Evolutionary conservation across 2,329 filamentous ascomycete species (phyloP), one percentile per base, ranked within the genome.

Genomic region (Rhinocladiella similis): DNA sequence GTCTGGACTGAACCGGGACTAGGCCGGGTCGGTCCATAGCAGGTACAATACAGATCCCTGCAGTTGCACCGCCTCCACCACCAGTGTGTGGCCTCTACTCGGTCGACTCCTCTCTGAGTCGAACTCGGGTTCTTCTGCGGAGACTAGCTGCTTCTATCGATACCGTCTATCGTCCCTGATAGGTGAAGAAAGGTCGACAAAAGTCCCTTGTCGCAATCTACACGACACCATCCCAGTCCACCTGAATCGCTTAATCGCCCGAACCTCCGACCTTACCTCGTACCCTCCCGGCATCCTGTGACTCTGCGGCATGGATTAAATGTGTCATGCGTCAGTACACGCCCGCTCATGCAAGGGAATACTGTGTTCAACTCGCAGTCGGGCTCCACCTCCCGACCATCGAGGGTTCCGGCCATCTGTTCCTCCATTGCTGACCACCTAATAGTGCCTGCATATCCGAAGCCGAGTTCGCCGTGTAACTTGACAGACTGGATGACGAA

Each of bases 51-150:
- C 35, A n/a, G 18, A 35, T 20, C 33, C 13, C 47, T 19, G 47
- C 33, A 27, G 36, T 39, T 36, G 52, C 52, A 54, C 52, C 36
- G 52, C 52, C 52, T 49, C 27, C 12, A 49, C 45, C 18, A 54
- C 41, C 50, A 18, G 33, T 47, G 38, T 18, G 38, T 41, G 38
- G 38, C 38, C 14, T 41, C 38, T 41, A 33, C 38, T 41, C 5
- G 38, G 38, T 6, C 38, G 14, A 41, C 18, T 41, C 38, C 14
- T 41, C n/a, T 41, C 14, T 16, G n/a, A 41, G 38, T 41, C 18
- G 29, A 33, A 41, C 38, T 41, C 38, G 10, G n/a, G 38, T 41
- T 16, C 38, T 16, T 41, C 38, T 41, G 38, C 38, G 18, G 14
- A 12, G 5, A 41, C 18, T 41, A 41, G 18, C 12, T 19, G 4